Evolutionary conservation across 1,284 basidiomycete genomes (phyloP).

Genomic region (Leccinum subrobustum): DNA sequence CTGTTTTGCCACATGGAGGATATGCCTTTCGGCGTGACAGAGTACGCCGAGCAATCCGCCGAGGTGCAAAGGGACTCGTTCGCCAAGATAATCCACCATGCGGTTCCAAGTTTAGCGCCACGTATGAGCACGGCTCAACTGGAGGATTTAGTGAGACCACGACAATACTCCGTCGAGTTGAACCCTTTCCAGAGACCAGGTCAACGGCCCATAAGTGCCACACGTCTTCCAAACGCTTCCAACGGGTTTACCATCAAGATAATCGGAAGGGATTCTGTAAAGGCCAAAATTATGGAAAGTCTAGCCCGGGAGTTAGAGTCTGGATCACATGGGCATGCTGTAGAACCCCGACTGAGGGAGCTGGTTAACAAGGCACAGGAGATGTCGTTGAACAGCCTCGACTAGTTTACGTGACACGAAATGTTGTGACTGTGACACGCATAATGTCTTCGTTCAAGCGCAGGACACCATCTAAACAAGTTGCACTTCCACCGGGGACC

Average conservation of each 20-base stretch:
- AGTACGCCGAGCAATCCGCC: constrained; percentile 41
- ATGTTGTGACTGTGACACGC: constrained; percentile 16
- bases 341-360: constrained; percentile 8
- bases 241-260: constrained; percentile 40
- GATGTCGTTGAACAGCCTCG: constrained; percentile 28
- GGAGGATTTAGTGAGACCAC: constrained; percentile 25
- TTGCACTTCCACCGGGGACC: constrained; percentile 53
- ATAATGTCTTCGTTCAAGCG: constrained; percentile 89
- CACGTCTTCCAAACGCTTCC: constrained; percentile 35
- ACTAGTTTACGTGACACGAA: constrained; percentile 22
- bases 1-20: constrained; percentile 27
- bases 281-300: neutral
- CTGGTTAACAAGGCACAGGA: constrained; percentile 14
- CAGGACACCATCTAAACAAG: constrained; percentile 46
- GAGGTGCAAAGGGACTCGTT: constrained; percentile 34
- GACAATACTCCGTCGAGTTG: constrained; percentile 34
- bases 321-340: neutral
- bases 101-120: constrained; percentile 22
- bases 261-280: constrained; percentile 25
- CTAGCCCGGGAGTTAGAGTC: neutral
- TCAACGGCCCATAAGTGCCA: constrained; percentile 32
- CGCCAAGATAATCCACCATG: constrained; percentile 27
- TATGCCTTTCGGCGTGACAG: constrained; percentile 41
- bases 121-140: constrained; percentile 26
- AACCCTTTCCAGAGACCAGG: constrained; percentile 42